A percentile compares a stretch with the other conserved stretches of the same genome.
These are phyloP conservation scores for Wickerhamiella lipophila DNA, from an alignment of 805 yeast species.

Conservation along the genomic window DNA sequence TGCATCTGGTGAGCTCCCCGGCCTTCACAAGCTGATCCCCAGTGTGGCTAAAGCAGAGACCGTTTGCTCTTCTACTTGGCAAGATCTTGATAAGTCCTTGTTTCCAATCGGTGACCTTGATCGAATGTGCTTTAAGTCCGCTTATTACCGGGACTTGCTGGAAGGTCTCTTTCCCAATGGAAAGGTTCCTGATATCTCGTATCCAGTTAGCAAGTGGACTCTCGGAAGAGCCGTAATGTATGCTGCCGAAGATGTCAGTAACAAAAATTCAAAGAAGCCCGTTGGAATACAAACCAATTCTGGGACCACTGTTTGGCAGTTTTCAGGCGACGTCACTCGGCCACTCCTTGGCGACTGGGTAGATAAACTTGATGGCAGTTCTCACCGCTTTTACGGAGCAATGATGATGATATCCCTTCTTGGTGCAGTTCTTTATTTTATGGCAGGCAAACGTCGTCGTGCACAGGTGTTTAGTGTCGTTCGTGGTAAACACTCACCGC, in stretches of 20 bases:
- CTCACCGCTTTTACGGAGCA: constrained; percentile 31
- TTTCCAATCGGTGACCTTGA: constrained; percentile 26
- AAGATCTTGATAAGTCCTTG: constrained; percentile 19
- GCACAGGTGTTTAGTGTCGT: constrained; percentile 18
- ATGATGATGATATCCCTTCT: constrained; percentile 27
- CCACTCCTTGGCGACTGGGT: constrained; percentile 16
- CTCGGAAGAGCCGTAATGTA: constrained; percentile 50
- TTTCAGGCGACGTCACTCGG: constrained; percentile 12
- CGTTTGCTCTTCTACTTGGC: constrained; percentile 15
- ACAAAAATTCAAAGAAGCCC: constrained; percentile 25
- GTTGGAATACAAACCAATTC: constrained; percentile 15
- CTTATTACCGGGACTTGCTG: constrained; percentile 45
- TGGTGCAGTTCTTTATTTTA: constrained; percentile 25
- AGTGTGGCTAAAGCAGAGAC: background rate
- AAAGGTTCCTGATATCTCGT: constrained; percentile 39
- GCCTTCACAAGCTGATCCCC: background rate
- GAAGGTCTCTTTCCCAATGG: constrained; percentile 30
- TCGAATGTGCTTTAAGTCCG: constrained; percentile 48
- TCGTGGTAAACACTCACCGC: constrained; percentile 12
- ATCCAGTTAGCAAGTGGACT: constrained; percentile 37
- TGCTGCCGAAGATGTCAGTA: constrained; percentile 42
- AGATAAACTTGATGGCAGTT: constrained; percentile 13
- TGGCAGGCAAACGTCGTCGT: constrained; percentile 28
- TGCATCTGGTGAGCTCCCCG: constrained; percentile 4
- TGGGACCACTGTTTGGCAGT: constrained; percentile 14